Evolutionary conservation across 257 asterid genomes (phyloP).

Genomic region (Nicotiana benthamiana): DNA sequence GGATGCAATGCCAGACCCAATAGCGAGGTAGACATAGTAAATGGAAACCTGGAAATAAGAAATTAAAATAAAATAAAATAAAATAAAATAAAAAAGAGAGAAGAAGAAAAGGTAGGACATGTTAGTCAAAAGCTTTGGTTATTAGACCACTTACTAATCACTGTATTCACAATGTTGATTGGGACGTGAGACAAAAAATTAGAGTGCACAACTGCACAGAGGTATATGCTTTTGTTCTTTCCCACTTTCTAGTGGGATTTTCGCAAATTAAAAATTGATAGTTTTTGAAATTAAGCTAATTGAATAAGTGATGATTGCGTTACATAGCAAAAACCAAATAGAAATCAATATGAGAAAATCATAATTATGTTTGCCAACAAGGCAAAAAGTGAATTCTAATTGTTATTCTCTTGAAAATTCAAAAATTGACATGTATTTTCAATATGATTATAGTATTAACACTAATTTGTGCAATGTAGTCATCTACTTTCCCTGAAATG

Average conservation of each 20-base stretch:
- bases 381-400: background rate
- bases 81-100: no score
- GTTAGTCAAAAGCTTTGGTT: background rate
- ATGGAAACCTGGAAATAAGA: slow-evolving; percentile 41
- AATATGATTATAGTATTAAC: background rate
- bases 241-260: background rate
- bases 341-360: background rate
- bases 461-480: background rate
- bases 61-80: background rate
- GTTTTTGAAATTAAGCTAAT: background rate
- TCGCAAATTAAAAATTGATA: background rate
- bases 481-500: background rate
- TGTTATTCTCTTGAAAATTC: background rate
- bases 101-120: background rate
- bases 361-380: slow-evolving; percentile 8
- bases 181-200: background rate
- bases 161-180: background rate
- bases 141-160: background rate
- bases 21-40: slow-evolving; percentile 48
- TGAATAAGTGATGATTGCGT: background rate
- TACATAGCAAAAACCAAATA: background rate
- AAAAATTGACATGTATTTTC: background rate
- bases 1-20: slow-evolving; percentile 50
- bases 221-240: background rate
- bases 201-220: background rate